Percentiles rank a stretch among this genome's conserved stretches.
These are phyloP conservation scores for Schizophyllum amplum DNA, from an alignment of 1,284 basidiomycete species.

Conservation along the genomic window DNA sequence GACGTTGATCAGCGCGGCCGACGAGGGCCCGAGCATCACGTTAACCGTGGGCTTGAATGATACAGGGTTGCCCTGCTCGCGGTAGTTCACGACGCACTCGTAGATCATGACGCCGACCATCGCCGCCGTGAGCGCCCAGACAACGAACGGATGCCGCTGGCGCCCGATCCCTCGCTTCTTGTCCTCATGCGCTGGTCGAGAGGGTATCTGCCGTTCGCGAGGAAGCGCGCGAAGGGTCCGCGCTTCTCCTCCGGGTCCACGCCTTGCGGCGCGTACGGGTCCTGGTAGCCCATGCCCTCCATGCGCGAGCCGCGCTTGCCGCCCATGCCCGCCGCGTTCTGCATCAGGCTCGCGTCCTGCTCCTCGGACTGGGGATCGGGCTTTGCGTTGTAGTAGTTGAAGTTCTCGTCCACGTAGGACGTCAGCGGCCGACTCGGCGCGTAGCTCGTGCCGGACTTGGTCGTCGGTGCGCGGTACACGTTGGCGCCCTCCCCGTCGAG, in stretches of 20 bases:
- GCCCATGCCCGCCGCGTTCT: not conserved
- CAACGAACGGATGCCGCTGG: slow-evolving; percentile 73
- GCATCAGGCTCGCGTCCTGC: not conserved
- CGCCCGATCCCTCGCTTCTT: slow-evolving; percentile 79
- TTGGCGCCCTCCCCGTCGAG: not conserved
- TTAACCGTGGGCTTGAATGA: slow-evolving; percentile 81
- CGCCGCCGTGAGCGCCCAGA: slow-evolving; percentile 50
- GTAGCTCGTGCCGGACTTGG: not conserved
- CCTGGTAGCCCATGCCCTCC: not conserved
- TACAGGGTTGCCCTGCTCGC: slow-evolving; percentile 69
- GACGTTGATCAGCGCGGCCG: slow-evolving; percentile 77
- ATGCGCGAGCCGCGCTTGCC: not conserved
- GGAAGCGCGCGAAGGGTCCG: not conserved
- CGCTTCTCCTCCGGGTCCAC: not conserved
- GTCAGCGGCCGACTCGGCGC: not conserved
- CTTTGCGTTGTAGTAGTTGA: not conserved
- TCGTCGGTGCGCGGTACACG: not conserved
- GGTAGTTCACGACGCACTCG: slow-evolving; percentile 68
- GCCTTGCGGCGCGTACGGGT: not conserved
- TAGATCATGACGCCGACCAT: slow-evolving; percentile 75
- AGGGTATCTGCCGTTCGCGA: not conserved
- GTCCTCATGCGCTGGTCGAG: slow-evolving; percentile 70
- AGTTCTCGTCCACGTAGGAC: not conserved
- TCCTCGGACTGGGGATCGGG: not conserved
- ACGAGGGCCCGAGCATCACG: slow-evolving; percentile 88